Evolutionary conservation across 768 basidiomycete species (phyloP).

Genomic region (Scleroderma citrinum): DNA sequence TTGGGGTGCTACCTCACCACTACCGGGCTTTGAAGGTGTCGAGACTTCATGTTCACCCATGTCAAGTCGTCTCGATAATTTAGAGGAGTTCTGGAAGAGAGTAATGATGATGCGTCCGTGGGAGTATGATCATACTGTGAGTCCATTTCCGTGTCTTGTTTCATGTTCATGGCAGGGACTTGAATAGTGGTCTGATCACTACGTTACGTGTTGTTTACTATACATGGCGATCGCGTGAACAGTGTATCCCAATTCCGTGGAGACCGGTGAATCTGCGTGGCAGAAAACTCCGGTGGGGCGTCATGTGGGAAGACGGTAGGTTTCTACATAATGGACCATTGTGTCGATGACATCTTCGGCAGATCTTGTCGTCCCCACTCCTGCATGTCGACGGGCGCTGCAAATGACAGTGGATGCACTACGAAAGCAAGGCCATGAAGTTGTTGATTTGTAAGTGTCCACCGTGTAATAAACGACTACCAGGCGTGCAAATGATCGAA

Average conservation of each 20-base stretch:
- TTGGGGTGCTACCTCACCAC: slow-evolving; percentile 23
- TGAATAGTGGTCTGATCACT: background rate
- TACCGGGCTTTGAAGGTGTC: slow-evolving; percentile 36
- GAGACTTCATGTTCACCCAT: slow-evolving; percentile 35
- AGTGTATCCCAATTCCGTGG: slow-evolving; percentile 43
- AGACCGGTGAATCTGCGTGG: slow-evolving; percentile 27
- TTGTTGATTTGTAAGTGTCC: slow-evolving; percentile 36
- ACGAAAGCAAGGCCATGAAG: slow-evolving; percentile 32
- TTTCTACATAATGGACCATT: background rate
- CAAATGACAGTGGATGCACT: slow-evolving; percentile 29
- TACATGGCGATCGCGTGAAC: background rate
- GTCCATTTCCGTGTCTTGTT: background rate
- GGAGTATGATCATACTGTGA: slow-evolving; percentile 39
- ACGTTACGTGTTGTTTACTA: background rate
- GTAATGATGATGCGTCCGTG: slow-evolving; percentile 37
- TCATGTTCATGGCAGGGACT: background rate
- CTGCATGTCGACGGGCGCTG: slow-evolving; percentile 36
- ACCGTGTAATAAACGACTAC: background rate
- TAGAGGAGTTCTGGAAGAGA: slow-evolving; percentile 39
- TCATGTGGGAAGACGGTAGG: slow-evolving; percentile 39
- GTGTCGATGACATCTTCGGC: background rate
- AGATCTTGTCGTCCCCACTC: slow-evolving; percentile 36
- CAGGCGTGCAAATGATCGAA: background rate
- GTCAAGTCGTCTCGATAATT: slow-evolving; percentile 36
- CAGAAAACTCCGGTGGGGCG: slow-evolving; percentile 34